Evolutionary conservation across 2,329 filamentous ascomycete species (phyloP), one percentile per base, ranked within the genome.

Genomic region (Coniochaeta prunicola): DNA sequence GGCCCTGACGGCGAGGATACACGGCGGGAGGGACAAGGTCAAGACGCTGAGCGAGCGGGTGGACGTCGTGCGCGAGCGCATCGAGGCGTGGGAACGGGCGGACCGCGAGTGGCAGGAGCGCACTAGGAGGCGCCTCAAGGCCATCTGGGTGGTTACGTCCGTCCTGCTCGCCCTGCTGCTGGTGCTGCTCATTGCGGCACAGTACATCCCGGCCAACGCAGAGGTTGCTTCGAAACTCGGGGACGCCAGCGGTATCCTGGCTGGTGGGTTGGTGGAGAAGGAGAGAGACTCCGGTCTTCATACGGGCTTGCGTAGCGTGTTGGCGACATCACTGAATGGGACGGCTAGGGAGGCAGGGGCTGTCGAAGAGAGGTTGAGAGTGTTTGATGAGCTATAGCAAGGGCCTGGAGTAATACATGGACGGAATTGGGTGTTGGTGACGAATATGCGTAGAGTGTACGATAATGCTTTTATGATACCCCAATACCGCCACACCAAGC

Each of bases 31-130:
- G 53, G 74, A 81, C 54, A 83, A 80, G 64, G 84, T 89, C 36
- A 76, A 80, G 56, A 72, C 74, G 17, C 76, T 92, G 38, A 84
- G 84, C 60, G 77, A 77, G 48, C 78, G 89, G 55, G 82, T 93
- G 3, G 84, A 87, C 57, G 73, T 78, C 15, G 87, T 90, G 13
- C 79, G 84, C 56, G 73, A 80, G 58, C 79, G 83, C 8, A 83
- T 92, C 15, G 86, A 89, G 68, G 75, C 77, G 30, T 90, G 88
- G 80, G 87, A 90, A 69, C 78, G 77, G 59, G 80, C 82, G 1
- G 89, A 92, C 70, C 77, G 76, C 54, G 83, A 85, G 65, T 88
- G 86, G 79, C 83, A 89, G 71, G 85, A 88, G 66, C 83, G 78
- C 65, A 89, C 85, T n/a, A 76, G 84, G 61, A 78, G 76, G 68